phyloP scores from a whole-genome alignment of 306 rosid species.

The Fagus sylvatica region DNA sequence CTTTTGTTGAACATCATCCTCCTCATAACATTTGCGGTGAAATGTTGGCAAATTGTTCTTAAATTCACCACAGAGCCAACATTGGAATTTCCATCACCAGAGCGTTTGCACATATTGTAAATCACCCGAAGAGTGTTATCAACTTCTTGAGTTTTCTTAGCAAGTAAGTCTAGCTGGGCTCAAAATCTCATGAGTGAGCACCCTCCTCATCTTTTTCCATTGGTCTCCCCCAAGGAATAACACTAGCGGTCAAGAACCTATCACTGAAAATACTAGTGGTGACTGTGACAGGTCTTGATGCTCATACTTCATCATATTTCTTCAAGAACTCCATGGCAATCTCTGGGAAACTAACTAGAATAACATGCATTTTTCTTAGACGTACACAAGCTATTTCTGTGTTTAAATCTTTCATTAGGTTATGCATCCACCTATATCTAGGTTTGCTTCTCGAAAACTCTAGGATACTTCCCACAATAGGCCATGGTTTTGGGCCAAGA shows the following conservation, averaged over 20 bases:
- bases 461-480: conserved; percentile 37
- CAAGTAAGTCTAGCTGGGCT: conserved; percentile 12
- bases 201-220: conserved; percentile 39
- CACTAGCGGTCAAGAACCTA: conserved; percentile 2
- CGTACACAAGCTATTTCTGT: conserved; percentile 48
- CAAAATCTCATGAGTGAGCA: conserved; percentile 8
- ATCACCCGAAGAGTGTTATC: conserved; percentile 35
- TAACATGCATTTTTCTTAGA: conserved; percentile 40
- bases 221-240: conserved; percentile 32
- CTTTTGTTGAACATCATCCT: neutral
- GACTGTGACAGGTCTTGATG: conserved; percentile 36
- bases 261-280: neutral
- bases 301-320: conserved; percentile 35
- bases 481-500: conserved; percentile 47
- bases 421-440: conserved; percentile 33
- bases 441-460: conserved; percentile 37
- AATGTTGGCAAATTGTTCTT: conserved; percentile 3
- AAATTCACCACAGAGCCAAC: conserved; percentile 24
- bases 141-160: conserved; percentile 41
- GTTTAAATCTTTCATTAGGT: conserved; percentile 28
- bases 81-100: too few relatives aligned
- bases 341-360: conserved; percentile 25
- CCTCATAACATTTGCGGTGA: conserved; percentile 16
- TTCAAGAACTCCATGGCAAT: conserved; percentile 39
- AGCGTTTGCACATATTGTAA: conserved; percentile 17